Evolutionary conservation across 345 rosid genomes (phyloP).

Genomic region (Populus nigra): DNA sequence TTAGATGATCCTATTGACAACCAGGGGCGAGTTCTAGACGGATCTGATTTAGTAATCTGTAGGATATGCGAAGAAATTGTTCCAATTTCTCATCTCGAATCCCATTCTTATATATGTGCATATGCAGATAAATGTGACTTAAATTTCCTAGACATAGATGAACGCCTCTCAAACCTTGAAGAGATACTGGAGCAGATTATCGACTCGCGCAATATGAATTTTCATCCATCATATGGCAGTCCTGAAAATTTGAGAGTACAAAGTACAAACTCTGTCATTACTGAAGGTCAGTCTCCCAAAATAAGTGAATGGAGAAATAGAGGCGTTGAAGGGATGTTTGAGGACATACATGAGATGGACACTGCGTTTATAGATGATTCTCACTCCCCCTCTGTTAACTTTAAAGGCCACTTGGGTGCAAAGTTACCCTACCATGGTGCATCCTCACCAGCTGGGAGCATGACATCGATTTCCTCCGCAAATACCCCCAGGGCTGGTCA

Average conservation of each 20-base stretch:
- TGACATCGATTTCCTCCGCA: constrained; percentile 75
- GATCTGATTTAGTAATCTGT: constrained; percentile 56
- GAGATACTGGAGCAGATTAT: constrained; percentile 75
- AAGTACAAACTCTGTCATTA: constrained; percentile 33
- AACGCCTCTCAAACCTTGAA: constrained; percentile 62
- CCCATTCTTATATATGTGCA: constrained; percentile 84
- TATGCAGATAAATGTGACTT: constrained; percentile 81
- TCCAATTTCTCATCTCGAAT: constrained; percentile 63
- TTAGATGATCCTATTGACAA: constrained; percentile 10
- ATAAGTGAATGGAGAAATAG: constrained; percentile 69
- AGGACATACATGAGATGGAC: constrained; percentile 90
- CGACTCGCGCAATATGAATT: constrained; percentile 52
- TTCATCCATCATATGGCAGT: constrained; percentile 46
- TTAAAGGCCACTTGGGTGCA: constrained; percentile 53
- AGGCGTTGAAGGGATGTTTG: constrained; percentile 87
- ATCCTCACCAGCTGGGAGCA: constrained; percentile 71
- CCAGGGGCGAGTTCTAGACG: constrained; percentile 35
- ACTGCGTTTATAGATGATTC: constrained; percentile 74
- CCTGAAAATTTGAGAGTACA: constrained; percentile 50
- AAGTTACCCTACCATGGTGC: constrained; percentile 58
- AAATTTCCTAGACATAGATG: constrained; percentile 68
- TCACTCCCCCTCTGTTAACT: constrained; percentile 35
- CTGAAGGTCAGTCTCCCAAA: constrained; percentile 72
- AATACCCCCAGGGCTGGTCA: constrained; percentile 75
- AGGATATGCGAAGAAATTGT: constrained; percentile 80